Evolutionary conservation across 2,329 filamentous ascomycete genomes (phyloP).

Genomic region (Diaporthe citri): DNA sequence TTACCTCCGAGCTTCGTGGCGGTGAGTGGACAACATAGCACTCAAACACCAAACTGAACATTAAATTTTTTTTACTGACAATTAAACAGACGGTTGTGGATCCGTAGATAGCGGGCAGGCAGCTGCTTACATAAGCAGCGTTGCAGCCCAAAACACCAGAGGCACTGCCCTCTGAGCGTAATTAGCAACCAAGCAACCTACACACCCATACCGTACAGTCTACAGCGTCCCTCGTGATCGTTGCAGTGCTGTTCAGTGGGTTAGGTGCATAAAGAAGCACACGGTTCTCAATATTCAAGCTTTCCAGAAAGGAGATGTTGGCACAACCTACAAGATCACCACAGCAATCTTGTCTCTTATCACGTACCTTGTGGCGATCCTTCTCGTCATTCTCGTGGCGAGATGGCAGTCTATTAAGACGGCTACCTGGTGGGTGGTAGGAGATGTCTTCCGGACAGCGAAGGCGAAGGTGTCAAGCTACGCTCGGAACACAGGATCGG

Average conservation of each 20-base stretch:
- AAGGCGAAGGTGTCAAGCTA: neutral
- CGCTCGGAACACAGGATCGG: neutral
- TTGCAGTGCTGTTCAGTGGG: no score
- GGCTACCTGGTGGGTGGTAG: neutral
- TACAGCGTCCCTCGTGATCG: no score
- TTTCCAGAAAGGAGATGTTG: neutral
- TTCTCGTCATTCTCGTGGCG: neutral
- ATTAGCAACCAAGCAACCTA: no score
- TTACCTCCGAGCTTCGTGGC: neutral
- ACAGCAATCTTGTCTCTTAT: neutral
- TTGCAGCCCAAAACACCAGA: no score
- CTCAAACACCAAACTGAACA: neutral
- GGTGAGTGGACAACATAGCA: neutral
- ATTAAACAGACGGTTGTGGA: rapidly evolving
- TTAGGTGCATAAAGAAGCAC: no score
- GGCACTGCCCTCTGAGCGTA: no score
- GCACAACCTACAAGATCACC: neutral
- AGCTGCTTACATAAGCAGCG: no score
- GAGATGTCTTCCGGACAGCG: neutral
- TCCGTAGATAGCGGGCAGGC: no score
- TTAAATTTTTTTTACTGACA: neutral
- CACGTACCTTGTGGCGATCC: neutral
- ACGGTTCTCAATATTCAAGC: neutral
- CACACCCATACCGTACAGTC: no score
- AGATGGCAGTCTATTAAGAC: neutral